Evolutionary conservation across 148 eudicot genomes (phyloP).

Genomic region (Vaccinium macrocarpon): DNA sequence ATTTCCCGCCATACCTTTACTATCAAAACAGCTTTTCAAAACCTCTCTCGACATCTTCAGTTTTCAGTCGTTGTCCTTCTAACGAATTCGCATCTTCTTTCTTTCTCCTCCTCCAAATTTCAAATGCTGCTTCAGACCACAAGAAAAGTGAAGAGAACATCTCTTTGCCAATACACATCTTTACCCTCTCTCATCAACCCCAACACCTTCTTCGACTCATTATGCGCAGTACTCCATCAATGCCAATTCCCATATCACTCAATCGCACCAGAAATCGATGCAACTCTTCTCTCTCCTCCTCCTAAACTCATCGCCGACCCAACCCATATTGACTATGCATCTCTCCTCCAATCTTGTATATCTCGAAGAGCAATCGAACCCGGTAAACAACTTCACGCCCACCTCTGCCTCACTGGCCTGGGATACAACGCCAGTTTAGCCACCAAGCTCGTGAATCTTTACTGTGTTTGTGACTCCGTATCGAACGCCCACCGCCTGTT

Average conservation of each 20-base stretch:
- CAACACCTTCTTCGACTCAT: conserved; percentile 1
- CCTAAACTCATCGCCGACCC: not conserved
- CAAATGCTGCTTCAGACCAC: conserved; percentile 20
- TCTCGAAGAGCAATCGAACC: conserved; percentile 56
- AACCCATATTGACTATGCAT: conserved; percentile 23
- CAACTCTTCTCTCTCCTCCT: not conserved
- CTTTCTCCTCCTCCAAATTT: not conserved
- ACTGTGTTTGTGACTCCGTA: conserved; percentile 49
- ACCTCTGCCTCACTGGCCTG: conserved; percentile 43
- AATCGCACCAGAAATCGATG: not conserved
- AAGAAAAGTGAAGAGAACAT: conserved; percentile 12
- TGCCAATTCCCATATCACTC: conserved; percentile 15
- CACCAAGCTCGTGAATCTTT: conserved; percentile 67
- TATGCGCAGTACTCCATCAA: not conserved
- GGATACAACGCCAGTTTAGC: conserved; percentile 44
- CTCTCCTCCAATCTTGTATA: conserved; percentile 53
- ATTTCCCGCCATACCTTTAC: not conserved
- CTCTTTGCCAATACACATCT: not conserved
- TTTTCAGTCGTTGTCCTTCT: not conserved
- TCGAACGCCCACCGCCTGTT: conserved; percentile 63
- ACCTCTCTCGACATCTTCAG: not conserved
- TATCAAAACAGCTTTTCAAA: not conserved
- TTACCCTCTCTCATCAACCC: conserved; percentile 9
- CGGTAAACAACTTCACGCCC: conserved; percentile 81
- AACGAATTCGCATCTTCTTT: not conserved